Evolutionary conservation across 352 stramenopile genomes (phyloP).

Genomic region (Blastocystis sp.): DNA sequence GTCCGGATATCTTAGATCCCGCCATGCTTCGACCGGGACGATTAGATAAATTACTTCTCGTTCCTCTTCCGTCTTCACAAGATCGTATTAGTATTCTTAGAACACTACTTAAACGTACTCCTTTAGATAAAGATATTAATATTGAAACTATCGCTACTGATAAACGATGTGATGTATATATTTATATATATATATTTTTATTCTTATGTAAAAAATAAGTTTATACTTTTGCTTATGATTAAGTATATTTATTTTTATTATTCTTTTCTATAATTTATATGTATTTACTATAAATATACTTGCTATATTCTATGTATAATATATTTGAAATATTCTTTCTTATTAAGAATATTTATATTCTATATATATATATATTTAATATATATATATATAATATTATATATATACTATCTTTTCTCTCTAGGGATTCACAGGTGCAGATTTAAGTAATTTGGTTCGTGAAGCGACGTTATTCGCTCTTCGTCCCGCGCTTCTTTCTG

Average conservation of each 20-base stretch:
- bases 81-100: constrained; percentile 69
- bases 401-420: no score
- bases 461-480: constrained; percentile 83
- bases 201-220: no score
- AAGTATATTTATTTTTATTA: no score
- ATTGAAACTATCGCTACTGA: constrained; percentile 68
- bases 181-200: no score
- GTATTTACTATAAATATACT: no score
- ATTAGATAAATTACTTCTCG: constrained; percentile 92
- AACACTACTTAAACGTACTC: constrained; percentile 59
- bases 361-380: no score
- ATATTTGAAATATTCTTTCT: no score
- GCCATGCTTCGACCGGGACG: constrained; percentile 90
- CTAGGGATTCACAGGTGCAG: constrained; percentile 76
- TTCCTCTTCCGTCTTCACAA: constrained; percentile 68
- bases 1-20: constrained; percentile 92
- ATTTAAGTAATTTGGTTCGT: constrained; percentile 79
- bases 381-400: neutral
- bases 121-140: constrained; percentile 56
- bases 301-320: no score
- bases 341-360: no score
- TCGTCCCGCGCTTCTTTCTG: constrained; percentile 36
- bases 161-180: constrained; percentile 51
- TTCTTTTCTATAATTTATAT: no score
- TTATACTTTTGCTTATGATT: no score